These are phyloP conservation scores for Amanita exitialis DNA, from an alignment of 768 basidiomycete species.

Conservation along the genomic window DNA sequence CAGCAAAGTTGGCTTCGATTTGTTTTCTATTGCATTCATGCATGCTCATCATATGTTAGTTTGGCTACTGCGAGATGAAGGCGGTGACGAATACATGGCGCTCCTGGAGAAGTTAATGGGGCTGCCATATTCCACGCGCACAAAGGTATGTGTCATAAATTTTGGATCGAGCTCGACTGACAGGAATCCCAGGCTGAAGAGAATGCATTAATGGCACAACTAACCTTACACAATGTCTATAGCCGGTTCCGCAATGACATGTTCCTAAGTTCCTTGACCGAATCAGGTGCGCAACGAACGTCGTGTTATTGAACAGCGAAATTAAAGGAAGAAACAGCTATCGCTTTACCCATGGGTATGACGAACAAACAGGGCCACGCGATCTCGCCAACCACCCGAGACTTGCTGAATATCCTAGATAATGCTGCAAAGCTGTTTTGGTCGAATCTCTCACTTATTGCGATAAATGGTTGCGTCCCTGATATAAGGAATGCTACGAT, in stretches of 20 bases:
- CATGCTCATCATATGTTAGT: conserved; percentile 28
- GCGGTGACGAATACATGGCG: conserved; percentile 36
- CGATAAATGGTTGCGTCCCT: conserved; percentile 50
- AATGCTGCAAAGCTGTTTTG: conserved; percentile 66
- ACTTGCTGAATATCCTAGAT: conserved; percentile 49
- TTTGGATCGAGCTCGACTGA: neutral
- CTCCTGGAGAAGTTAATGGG: conserved; percentile 50
- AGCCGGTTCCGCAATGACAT: conserved; percentile 76
- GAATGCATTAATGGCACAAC: conserved; percentile 60
- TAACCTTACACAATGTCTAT: conserved; percentile 74
- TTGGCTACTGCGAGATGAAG: conserved; percentile 54
- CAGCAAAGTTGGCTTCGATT: conserved; percentile 48
- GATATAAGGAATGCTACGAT: conserved; percentile 69
- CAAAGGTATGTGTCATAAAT: conserved; percentile 33
- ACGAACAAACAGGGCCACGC: conserved; percentile 30
- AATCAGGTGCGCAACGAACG: conserved; percentile 60
- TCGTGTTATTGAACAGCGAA: neutral
- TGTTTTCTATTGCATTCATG: neutral
- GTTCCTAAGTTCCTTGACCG: conserved; percentile 81
- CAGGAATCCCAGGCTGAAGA: conserved; percentile 51
- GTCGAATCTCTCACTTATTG: conserved; percentile 46
- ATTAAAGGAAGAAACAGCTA: conserved; percentile 36
- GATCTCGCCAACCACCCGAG: conserved; percentile 37
- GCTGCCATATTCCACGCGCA: conserved; percentile 45
- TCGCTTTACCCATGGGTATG: conserved; percentile 78